These are phyloP conservation scores for Akanthomyces muscarius DNA, from an alignment of 2,329 filamentous ascomycete species.

Conservation along the genomic window DNA sequence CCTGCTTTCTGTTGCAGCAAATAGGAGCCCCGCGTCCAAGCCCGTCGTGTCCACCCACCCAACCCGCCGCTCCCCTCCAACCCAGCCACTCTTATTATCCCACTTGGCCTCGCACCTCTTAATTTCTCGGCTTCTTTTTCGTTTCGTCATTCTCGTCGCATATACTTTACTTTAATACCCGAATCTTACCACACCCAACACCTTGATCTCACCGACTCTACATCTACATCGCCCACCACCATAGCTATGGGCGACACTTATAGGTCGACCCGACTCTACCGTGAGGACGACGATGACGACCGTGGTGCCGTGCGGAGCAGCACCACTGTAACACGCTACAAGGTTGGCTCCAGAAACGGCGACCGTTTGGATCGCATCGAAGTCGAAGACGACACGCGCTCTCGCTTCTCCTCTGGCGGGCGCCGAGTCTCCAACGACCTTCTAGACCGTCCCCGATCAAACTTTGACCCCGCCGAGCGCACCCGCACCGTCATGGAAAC, in stretches of 20 bases:
- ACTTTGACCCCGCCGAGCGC: constrained; percentile 41
- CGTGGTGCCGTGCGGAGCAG: constrained; percentile 33
- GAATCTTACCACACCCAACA: not conserved
- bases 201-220: not conserved
- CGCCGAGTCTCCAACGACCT: constrained; percentile 37
- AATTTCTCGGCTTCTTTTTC: not conserved
- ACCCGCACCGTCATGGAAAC: constrained; percentile 35
- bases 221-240: not conserved
- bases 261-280: constrained; percentile 32
- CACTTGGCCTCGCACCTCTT: not conserved
- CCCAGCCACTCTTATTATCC: constrained; percentile 14
- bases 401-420: constrained; percentile 39
- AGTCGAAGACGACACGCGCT: constrained; percentile 44
- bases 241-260: constrained; percentile 32
- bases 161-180: not conserved
- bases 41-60: constrained; percentile 14
- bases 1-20: constrained; percentile 6
- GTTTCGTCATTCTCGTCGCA: constrained; percentile 2
- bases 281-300: constrained; percentile 40
- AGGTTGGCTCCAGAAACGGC: constrained; percentile 39
- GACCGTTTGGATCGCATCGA: constrained; percentile 42
- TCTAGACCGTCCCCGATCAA: constrained; percentile 48
- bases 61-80: constrained; percentile 26
- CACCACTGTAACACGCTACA: constrained; percentile 51
- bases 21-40: constrained; percentile 20